Evolutionary conservation across 2,329 filamentous ascomycete species (phyloP).

Genomic region (Phaeosphaeria sp.): DNA sequence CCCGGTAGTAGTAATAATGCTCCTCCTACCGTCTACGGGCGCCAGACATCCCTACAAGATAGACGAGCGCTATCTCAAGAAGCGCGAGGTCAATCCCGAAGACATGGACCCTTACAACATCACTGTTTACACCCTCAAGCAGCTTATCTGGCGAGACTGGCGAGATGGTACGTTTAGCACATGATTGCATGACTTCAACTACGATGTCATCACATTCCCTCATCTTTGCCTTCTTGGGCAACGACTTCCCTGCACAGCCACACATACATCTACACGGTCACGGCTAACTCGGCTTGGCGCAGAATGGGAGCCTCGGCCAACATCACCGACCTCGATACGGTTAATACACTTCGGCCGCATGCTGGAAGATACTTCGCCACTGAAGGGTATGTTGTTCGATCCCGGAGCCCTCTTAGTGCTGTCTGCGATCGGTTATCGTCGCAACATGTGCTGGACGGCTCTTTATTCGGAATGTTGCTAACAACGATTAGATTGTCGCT

Average conservation of each 20-base stretch:
- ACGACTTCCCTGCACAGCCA: constrained; percentile 8
- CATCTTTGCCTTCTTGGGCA: constrained; percentile 5
- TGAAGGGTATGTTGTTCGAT: constrained; percentile 71
- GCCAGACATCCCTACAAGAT: constrained; percentile 89
- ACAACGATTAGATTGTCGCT: constrained; percentile 71
- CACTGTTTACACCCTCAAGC: constrained; percentile 92
- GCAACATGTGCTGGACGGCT: not conserved
- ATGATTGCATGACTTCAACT: not conserved
- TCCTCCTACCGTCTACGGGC: constrained; percentile 77
- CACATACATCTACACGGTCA: constrained; percentile 8
- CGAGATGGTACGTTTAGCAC: constrained; percentile 64
- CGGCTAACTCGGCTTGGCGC: constrained; percentile 30
- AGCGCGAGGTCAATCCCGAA: constrained; percentile 79
- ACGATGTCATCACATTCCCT: not conserved
- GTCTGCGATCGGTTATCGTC: constrained; percentile 19
- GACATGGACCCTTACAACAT: constrained; percentile 84
- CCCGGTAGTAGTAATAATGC: constrained; percentile 73
- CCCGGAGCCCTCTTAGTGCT: not conserved
- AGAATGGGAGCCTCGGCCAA: constrained; percentile 87
- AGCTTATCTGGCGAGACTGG: constrained; percentile 93
- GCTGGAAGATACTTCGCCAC: constrained; percentile 82
- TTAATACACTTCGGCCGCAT: constrained; percentile 92
- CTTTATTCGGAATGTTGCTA: constrained; percentile 3
- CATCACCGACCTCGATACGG: constrained; percentile 86
- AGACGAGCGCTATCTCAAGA: constrained; percentile 82